phyloP scores from a whole-genome alignment of 164 flowering plant species.

The Stephania cephalantha region DNA sequence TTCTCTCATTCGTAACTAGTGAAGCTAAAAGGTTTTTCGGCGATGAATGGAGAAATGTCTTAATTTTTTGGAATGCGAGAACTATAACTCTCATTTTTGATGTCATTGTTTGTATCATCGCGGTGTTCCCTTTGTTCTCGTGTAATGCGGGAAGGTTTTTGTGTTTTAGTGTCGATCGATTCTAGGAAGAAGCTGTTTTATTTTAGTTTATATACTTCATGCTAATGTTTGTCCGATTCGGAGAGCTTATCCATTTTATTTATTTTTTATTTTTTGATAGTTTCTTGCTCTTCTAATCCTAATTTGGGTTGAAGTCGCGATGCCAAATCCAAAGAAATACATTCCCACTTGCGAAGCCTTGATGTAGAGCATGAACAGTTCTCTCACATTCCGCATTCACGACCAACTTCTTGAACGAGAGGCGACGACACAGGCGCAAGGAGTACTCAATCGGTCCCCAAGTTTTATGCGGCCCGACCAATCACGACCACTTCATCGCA shows the following conservation, averaged over 20 bases:
- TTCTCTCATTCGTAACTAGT: background rate
- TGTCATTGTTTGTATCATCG: background rate
- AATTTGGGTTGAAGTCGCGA: constrained; percentile 31
- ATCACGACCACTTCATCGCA: constrained; percentile 32
- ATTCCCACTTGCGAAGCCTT: constrained; percentile 24
- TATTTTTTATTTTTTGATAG: constrained; percentile 27
- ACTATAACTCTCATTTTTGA: background rate
- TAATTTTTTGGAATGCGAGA: background rate
- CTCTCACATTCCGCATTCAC: constrained; percentile 91
- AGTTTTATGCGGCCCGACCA: constrained; percentile 47
- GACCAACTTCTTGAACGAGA: constrained; percentile 89
- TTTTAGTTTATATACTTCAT: background rate
- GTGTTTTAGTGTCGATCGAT: background rate
- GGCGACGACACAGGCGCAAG: constrained; percentile 73
- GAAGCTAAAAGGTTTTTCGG: background rate
- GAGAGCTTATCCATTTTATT: background rate
- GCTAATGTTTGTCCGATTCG: background rate
- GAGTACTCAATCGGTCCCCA: constrained; percentile 90
- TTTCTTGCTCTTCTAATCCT: constrained; percentile 44
- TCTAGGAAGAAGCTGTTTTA: background rate
- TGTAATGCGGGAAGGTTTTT: background rate
- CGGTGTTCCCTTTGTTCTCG: background rate
- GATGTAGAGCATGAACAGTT: constrained; percentile 36
- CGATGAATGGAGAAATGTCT: background rate
- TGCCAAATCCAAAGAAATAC: constrained; percentile 29